Conservation (phyloP, 441 rosid species). For the Adansonia gregorii region DNA sequence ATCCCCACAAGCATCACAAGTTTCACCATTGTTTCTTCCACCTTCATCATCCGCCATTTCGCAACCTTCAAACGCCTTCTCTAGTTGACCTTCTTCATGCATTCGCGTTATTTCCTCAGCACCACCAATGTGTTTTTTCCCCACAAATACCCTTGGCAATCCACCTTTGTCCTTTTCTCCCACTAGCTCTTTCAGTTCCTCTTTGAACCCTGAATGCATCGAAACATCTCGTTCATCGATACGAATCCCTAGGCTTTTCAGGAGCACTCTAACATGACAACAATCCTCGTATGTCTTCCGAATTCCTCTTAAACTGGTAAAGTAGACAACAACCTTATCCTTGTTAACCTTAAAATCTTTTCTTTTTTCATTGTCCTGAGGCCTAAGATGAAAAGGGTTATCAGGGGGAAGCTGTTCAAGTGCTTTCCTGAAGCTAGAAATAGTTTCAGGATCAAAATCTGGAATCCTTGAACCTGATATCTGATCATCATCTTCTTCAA, state of each 20-base stretch:
- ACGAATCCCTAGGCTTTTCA: conserved; percentile 61
- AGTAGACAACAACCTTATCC: conserved; percentile 64
- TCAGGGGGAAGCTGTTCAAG: conserved; percentile 50
- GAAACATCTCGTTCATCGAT: conserved; percentile 81
- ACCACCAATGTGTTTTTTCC: conserved; percentile 76
- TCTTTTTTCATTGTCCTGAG: background rate
- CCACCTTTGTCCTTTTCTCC: conserved; percentile 50
- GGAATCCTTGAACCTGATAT: conserved; percentile 18
- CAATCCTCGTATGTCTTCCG: conserved; percentile 83
- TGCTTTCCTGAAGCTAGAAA: conserved; percentile 58
- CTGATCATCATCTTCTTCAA: conserved; percentile 36
- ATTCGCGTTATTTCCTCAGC: conserved; percentile 74
- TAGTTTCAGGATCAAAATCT: conserved; percentile 61
- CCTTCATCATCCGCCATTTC: conserved; percentile 42
- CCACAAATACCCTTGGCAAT: conserved; percentile 78
- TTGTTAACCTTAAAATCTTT: conserved; percentile 27
- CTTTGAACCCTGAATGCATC: conserved; percentile 76
- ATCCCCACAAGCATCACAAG: conserved; percentile 87
- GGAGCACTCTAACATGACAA: conserved; percentile 55
- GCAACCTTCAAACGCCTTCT: conserved; percentile 60
- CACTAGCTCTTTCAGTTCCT: conserved; percentile 65
- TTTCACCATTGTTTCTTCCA: conserved; percentile 34
- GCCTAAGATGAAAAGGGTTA: conserved; percentile 53
- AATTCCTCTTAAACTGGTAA: conserved; percentile 77
- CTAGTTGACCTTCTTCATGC: conserved; percentile 84